phyloP scores from a whole-genome alignment of 164 flowering plant species.

The Cinnamomum micranthum region DNA sequence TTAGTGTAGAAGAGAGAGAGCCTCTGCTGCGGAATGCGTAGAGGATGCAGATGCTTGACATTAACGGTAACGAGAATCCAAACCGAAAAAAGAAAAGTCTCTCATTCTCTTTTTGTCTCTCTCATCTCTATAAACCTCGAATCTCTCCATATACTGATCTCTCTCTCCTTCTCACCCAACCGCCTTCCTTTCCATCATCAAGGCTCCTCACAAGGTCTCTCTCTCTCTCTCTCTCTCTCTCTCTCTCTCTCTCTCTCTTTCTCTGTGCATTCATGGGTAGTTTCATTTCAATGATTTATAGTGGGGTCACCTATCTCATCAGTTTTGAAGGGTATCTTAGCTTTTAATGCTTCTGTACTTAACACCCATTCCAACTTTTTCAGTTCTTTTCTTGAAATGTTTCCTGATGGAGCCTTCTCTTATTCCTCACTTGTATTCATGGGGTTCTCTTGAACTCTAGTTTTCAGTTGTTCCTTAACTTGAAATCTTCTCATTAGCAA shows the following conservation, averaged over 20 bases:
- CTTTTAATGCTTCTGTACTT: too few relatives aligned
- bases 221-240: conserved; percentile 7
- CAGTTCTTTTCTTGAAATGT: neutral
- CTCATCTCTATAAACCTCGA: neutral
- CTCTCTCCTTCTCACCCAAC: neutral
- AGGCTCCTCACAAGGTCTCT: neutral
- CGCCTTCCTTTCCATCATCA: neutral
- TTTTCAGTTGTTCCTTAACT: too few relatives aligned
- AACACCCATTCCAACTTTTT: neutral
- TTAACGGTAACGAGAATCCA: conserved; percentile 20
- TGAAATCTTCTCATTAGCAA: too few relatives aligned
- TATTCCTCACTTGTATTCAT: too few relatives aligned
- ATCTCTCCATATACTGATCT: neutral
- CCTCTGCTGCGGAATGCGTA: neutral
- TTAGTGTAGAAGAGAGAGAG: neutral
- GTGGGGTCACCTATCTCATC: too few relatives aligned
- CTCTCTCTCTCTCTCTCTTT: conserved; percentile 2
- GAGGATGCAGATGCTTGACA: conserved; percentile 6
- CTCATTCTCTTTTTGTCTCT: neutral
- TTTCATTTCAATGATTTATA: neutral
- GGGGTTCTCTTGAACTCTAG: too few relatives aligned
- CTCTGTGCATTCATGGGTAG: neutral
- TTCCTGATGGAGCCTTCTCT: too few relatives aligned
- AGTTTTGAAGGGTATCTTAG: too few relatives aligned
- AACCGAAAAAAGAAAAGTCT: neutral